Base-by-base conservation (phyloP, 495 filamentous ascomycete species). In the Hapsidospora chrysogenum region DNA sequence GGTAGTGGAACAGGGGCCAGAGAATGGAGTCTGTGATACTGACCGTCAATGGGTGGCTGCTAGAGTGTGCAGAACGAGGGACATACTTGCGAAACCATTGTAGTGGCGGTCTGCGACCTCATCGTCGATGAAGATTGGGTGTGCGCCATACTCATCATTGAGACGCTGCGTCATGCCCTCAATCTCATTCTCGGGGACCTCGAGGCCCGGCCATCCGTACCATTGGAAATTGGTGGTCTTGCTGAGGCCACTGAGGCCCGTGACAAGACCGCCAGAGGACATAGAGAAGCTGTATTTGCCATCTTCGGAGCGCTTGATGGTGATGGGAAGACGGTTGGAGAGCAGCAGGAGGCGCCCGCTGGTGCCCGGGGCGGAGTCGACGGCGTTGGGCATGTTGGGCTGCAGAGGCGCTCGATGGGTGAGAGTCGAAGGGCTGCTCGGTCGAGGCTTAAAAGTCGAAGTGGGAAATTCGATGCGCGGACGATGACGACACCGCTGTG, bases 1-100 rank as follows among this genome's bases (percentile, higher is more conserved):
- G 85, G 55, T 94, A 96, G 61, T 94, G 87, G 50, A 96, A 85
- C 9, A 92, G 73, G 3, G 87, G 87, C 87, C 87, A 96, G 20
- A 94, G 71, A 43, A 92, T 92, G 1, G 80, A 82, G 52, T 96
- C 85, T 92, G 46, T 13, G 4, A 41, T n/a, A n/a, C n/a, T n/a
- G n/a, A n/a, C n/a, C n/a, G n/a, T n/a, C n/a, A n/a, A n/a, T n/a
- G n/a, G n/a, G n/a, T n/a, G n/a, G n/a, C n/a, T n/a, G n/a, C n/a
- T 17, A 9, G 4, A 16, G 15, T 11, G 17, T 9, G 9, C 7
- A 9, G 20, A n/a, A 13, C 14, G 13, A 14, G 17, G 13, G 17
- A 18, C 16, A 19, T n/a, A 92, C 85, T 86, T 9, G 78, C 76
- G 48, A 89, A 89, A 21, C 81, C 82, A 45, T 89, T 86, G 58